Evolutionary conservation across 2,329 filamentous ascomycete species (phyloP), one percentile per base, ranked within the genome.

Genomic region (Calonectria pseudoreteaudii): DNA sequence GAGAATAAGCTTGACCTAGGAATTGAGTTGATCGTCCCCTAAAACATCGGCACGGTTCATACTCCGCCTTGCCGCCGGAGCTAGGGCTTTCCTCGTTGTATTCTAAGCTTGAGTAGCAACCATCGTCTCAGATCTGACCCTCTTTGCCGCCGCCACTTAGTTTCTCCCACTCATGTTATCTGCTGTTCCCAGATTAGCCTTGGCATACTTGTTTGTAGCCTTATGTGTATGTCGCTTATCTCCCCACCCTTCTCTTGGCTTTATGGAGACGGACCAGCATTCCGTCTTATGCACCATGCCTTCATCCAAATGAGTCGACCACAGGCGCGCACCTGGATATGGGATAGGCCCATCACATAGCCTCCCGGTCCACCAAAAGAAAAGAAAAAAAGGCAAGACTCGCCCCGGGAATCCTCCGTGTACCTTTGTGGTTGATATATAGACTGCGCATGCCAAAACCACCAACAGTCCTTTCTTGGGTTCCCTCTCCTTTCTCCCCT

Each of bases 281-380:
- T 52, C 44, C 38, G 38, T 49, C 30, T 69, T 16, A 58, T 58
- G 52, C 69, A 50, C 38, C n/a, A 38, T 36, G 38, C 47, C 65
- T 66, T 52, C 30, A 50, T 50, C 50, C 66, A 50, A 38, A 60
- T 58, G 49, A 69, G 38, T 50, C 31, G 28, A 49, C 66, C 31
- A 50, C 70, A 38, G 56, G 38, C 23, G 70, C 65, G 52, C 65
- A 60, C 70, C 70, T 72, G 70, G 49, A 65, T 72, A 49, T 16
- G 47, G 36, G 30, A 60, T 72, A 66, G 70, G 26, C 49, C 49
- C 26, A 11, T 26, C 34, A n/a, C 30, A 28, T 28, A 67, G 30
- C 30, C 11, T 26, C 34, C 26, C 52, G 31, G 26, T n/a, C 8
- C 20, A 28, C 44, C 4, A n/a, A 23, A 44, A 44, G 38, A 36